Percentiles rank a stretch among this genome's conserved stretches.
phyloP scores from a whole-genome alignment of 257 asterid species.

The Solanum chaucha region DNA sequence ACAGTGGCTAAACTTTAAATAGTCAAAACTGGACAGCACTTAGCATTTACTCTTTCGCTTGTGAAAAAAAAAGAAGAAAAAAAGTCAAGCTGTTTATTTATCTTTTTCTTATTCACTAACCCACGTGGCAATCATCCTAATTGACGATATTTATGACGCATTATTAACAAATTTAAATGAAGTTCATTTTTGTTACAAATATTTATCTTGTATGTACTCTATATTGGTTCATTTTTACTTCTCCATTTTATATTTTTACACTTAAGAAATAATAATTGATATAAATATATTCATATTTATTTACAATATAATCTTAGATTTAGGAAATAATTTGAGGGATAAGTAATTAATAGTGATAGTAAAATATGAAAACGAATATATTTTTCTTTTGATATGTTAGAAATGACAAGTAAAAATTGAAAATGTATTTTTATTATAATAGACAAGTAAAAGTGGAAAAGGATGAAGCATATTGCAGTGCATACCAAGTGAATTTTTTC shows the following conservation, averaged over 20 bases:
- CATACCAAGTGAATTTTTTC: background rate
- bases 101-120: constrained; percentile 14
- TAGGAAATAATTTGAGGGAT: background rate
- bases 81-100: constrained; percentile 27
- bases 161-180: background rate
- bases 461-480: background rate
- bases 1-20: constrained; percentile 19
- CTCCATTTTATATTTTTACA: background rate
- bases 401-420: no score
- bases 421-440: no score
- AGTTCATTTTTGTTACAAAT: background rate
- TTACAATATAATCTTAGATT: no score
- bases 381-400: no score
- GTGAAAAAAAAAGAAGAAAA: background rate
- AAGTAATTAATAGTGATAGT: background rate
- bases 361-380: no score
- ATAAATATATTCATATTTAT: no score
- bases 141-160: background rate
- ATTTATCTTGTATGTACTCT: no score
- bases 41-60: constrained; percentile 51
- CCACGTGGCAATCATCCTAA: constrained; percentile 53
- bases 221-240: no score
- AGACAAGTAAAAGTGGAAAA: no score
- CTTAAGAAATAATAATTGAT: no score
- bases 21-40: constrained; percentile 62